phyloP scores from a whole-genome alignment of 352 stramenopile genomes.

The Pythium insidiosum region DNA sequence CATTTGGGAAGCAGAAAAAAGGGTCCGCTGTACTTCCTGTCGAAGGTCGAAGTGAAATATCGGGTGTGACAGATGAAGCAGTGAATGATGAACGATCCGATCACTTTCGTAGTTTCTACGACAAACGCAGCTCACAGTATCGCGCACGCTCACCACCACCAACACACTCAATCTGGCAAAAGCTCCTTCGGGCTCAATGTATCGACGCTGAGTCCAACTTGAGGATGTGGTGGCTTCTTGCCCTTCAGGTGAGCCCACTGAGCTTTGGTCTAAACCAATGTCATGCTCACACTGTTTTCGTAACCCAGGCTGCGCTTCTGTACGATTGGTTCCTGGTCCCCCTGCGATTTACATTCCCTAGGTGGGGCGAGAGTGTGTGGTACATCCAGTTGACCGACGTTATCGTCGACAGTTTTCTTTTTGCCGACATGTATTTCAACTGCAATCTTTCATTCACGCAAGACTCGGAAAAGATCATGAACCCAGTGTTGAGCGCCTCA shows the following conservation, averaged over 20 bases:
- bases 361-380: slow-evolving; percentile 25
- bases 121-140: no score
- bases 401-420: slow-evolving; percentile 22
- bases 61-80: no score
- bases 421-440: slow-evolving; percentile 44
- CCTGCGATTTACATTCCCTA: slow-evolving; percentile 40
- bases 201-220: slow-evolving; percentile 36
- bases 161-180: no score
- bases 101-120: no score
- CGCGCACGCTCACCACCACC: no score
- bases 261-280: no score
- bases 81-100: no score
- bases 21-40: no score
- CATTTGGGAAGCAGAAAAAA: no score
- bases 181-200: slow-evolving; percentile 21
- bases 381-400: slow-evolving; percentile 19
- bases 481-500: slow-evolving; percentile 24
- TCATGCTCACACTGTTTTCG: no score
- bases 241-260: slow-evolving; percentile 25
- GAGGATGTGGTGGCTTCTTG: slow-evolving; percentile 33
- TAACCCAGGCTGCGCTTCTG: slow-evolving; percentile 20
- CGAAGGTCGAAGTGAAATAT: no score
- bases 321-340: slow-evolving; percentile 48
- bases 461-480: slow-evolving; percentile 46
- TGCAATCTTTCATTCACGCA: slow-evolving; percentile 43